Conservation (phyloP, 176 grass and related monocot species). For the Ensete ventricosum region DNA sequence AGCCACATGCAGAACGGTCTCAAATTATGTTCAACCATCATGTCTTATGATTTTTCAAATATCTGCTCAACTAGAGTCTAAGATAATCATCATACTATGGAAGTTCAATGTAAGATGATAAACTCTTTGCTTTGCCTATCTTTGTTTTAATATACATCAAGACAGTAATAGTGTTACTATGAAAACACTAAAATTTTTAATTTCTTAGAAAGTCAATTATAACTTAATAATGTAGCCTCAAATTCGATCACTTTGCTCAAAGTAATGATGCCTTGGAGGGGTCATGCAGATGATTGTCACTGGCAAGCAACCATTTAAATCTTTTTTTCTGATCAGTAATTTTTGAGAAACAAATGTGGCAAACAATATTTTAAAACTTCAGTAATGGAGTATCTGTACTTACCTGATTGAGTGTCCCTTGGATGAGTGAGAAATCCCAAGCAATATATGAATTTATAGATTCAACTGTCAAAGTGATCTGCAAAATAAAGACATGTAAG, state of each 20-base stretch:
- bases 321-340: background rate
- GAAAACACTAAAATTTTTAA: background rate
- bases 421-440: slow-evolving; percentile 91
- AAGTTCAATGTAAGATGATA: background rate
- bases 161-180: background rate
- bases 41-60: background rate
- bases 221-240: background rate
- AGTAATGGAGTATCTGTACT: background rate
- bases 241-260: background rate
- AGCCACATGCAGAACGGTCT: background rate
- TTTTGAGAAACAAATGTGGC: background rate
- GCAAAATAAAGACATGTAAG: slow-evolving; percentile 30
- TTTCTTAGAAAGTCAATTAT: background rate
- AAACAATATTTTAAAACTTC: background rate
- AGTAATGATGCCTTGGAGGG: background rate
- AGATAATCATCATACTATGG: background rate
- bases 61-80: background rate
- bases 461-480: slow-evolving; percentile 85
- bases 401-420: slow-evolving; percentile 71
- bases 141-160: background rate
- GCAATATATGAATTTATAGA: slow-evolving; percentile 96
- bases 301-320: background rate
- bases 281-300: background rate
- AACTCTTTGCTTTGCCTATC: background rate
- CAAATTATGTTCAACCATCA: background rate